Evolutionary conservation across 169 alveolate species (phyloP).

Genomic region (Cryptosporidium felis): DNA sequence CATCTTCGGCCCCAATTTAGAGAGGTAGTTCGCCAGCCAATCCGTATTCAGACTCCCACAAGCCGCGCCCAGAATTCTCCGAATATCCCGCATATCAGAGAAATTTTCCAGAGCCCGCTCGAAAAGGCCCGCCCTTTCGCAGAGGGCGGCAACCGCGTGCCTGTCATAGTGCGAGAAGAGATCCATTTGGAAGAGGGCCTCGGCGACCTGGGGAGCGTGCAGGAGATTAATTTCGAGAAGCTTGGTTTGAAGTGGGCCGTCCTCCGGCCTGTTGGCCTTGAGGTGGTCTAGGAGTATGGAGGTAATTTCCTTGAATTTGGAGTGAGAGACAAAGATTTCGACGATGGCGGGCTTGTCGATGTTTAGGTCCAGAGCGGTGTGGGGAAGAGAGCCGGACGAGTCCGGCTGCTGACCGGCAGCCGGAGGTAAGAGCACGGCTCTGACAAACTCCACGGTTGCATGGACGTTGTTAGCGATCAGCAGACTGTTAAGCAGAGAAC

Average conservation of each 20-base stretch:
- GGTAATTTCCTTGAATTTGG: constrained; percentile 95
- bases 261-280: constrained; percentile 95
- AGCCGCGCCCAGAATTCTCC: constrained; percentile 86
- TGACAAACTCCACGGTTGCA: constrained; percentile 74
- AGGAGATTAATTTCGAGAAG: constrained; percentile 94
- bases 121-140: constrained; percentile 96
- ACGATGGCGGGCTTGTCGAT: constrained; percentile 85
- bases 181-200: constrained; percentile 92
- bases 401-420: constrained; percentile 41
- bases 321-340: constrained; percentile 88
- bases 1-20: constrained; percentile 78
- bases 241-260: constrained; percentile 97
- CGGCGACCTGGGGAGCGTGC: constrained; percentile 95
- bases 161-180: constrained; percentile 96
- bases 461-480: constrained; percentile 74
- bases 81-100: constrained; percentile 91
- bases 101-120: constrained; percentile 96
- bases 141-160: constrained; percentile 93
- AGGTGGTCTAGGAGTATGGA: constrained; percentile 96
- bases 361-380: constrained; percentile 69
- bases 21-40: constrained; percentile 77
- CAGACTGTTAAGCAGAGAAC: constrained; percentile 71
- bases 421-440: constrained; percentile 72
- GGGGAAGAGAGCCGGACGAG: not conserved
- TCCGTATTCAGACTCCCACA: constrained; percentile 75